Conservation (phyloP, 2,329 filamentous ascomycete genomes). For the Cadophora sp. region DNA sequence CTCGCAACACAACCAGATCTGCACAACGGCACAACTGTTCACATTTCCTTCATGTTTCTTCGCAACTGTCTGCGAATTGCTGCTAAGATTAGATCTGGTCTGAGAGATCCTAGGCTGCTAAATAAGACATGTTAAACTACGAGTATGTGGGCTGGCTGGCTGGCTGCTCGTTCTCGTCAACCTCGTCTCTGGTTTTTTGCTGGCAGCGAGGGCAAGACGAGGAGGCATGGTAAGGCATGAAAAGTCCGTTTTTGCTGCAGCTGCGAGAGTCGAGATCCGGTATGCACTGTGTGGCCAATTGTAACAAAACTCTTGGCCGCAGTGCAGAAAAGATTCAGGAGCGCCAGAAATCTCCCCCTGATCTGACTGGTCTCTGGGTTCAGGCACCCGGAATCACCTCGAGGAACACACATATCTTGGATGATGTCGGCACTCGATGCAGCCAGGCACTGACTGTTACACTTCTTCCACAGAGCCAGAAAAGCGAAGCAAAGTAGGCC, state of each 20-base stretch:
- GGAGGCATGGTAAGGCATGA: neutral
- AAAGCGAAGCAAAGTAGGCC: neutral
- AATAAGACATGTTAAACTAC: constrained; percentile 13
- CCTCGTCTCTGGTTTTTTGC: constrained; percentile 5
- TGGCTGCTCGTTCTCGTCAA: constrained; percentile 1
- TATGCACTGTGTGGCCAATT: neutral
- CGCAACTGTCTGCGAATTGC: neutral
- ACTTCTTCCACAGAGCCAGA: neutral
- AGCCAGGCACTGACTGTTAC: neutral
- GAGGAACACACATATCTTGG: constrained; percentile 6
- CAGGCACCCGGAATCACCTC: neutral
- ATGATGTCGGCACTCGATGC: constrained; percentile 17
- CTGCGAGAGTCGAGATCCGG: neutral
- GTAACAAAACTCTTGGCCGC: constrained; percentile 2
- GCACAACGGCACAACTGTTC: constrained; percentile 7
- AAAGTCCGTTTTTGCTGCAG: neutral
- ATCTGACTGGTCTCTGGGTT: neutral
- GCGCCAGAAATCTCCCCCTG: neutral
- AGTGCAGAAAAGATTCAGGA: constrained; percentile 11
- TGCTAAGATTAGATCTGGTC: constrained; percentile 23
- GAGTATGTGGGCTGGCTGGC: constrained; percentile 2
- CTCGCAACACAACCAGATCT: neutral
- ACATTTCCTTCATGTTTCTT: neutral
- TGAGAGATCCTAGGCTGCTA: neutral
- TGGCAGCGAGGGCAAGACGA: neutral